These are phyloP conservation scores for Aureobasidium pullulans DNA, from an alignment of 2,329 filamentous ascomycete genomes.

Conservation along the genomic window DNA sequence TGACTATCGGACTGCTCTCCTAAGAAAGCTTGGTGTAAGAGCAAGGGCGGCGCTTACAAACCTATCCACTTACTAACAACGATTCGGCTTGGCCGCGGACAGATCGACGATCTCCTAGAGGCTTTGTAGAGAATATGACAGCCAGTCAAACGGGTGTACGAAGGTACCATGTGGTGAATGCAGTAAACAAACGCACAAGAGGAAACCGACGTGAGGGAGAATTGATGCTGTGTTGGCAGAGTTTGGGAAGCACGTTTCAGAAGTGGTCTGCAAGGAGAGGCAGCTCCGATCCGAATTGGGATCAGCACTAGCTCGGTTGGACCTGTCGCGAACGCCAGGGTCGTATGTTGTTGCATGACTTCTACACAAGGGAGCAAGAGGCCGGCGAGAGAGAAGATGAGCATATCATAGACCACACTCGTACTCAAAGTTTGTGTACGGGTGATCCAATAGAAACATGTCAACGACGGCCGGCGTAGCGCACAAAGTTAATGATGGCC, in stretches of 20 bases:
- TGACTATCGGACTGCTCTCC: not conserved
- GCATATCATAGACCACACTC: not conserved
- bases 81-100: not conserved
- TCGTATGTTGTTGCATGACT: not conserved
- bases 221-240: not conserved
- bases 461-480: not conserved
- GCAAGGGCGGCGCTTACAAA: not conserved
- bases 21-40: not conserved
- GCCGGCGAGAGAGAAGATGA: not conserved
- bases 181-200: no score
- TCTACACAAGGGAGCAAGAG: not conserved
- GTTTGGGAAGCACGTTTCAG: not conserved
- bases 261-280: not conserved
- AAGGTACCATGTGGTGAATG: no score
- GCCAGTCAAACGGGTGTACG: no score
- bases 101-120: not conserved
- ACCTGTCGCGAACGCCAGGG: not conserved
- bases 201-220: no score
- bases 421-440: no score
- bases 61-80: not conserved
- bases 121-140: not conserved
- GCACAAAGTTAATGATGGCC: not conserved
- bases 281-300: not conserved
- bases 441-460: no score
- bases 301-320: conserved; percentile 4